Evolutionary conservation across 2,329 filamentous ascomycete genomes (phyloP).

Genomic region (Microdochium bolleyi): DNA sequence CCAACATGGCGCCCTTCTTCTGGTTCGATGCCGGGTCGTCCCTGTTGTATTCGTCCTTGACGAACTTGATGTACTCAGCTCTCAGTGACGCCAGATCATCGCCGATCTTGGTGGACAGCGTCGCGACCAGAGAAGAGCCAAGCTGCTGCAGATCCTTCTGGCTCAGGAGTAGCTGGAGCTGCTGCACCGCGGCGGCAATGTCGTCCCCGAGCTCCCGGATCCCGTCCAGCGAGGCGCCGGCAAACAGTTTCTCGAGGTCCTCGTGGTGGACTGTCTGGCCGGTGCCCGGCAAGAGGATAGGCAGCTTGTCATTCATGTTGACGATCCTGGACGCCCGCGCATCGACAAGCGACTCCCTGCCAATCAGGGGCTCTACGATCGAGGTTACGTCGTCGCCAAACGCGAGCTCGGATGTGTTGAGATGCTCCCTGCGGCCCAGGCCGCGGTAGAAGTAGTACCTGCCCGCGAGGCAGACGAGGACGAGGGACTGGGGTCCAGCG

Average conservation of each 20-base stretch:
- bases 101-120: not conserved
- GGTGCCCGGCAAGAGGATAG: slow-evolving; percentile 7
- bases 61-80: not conserved
- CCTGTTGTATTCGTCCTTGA: not conserved
- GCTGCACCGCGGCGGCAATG: slow-evolving; percentile 8
- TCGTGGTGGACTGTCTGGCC: slow-evolving; percentile 3
- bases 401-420: slow-evolving; percentile 9
- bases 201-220: slow-evolving; percentile 9
- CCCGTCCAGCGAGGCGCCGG: slow-evolving; percentile 5
- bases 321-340: slow-evolving; percentile 9
- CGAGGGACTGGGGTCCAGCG: slow-evolving; percentile 14
- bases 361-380: not conserved
- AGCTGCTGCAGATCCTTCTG: slow-evolving; percentile 10
- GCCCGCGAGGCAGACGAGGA: slow-evolving; percentile 11
- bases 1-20: slow-evolving; percentile 8
- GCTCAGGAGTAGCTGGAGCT: slow-evolving; percentile 8
- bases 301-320: slow-evolving; percentile 4
- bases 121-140: not conserved
- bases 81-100: not conserved
- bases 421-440: slow-evolving; percentile 7
- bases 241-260: slow-evolving; percentile 3
- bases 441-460: slow-evolving; percentile 17
- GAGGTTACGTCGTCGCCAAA: slow-evolving; percentile 7
- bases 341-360: not conserved
- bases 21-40: not conserved